Evolutionary conservation across 495 filamentous ascomycete genomes (phyloP).

Genomic region (Penicillium diatomitis): DNA sequence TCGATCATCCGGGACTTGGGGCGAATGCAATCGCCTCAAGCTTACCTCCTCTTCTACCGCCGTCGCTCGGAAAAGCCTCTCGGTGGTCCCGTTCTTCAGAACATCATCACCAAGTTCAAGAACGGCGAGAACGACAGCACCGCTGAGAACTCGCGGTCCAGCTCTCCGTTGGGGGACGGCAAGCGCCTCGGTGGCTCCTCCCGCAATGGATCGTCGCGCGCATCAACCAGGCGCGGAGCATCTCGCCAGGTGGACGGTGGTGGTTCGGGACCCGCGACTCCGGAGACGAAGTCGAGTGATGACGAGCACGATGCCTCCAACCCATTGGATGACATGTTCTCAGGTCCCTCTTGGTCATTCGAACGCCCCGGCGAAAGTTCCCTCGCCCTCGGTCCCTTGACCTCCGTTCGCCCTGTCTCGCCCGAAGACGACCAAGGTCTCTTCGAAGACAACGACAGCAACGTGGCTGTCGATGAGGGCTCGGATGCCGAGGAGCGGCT

Average conservation of each 20-base stretch:
- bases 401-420: neutral
- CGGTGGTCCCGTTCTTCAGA: conserved; percentile 65
- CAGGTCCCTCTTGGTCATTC: conserved; percentile 2
- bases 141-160: conserved; percentile 35
- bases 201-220: conserved; percentile 79
- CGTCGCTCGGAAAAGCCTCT: conserved; percentile 67
- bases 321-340: conserved; percentile 1
- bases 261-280: conserved; percentile 41
- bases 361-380: neutral
- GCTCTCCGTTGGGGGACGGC: conserved; percentile 68
- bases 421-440: conserved; percentile 23
- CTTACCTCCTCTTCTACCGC: conserved; percentile 94
- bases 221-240: conserved; percentile 65
- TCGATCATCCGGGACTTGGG: conserved; percentile 4
- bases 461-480: conserved; percentile 35
- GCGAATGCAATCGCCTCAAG: conserved; percentile 43
- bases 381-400: neutral
- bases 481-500: conserved; percentile 30
- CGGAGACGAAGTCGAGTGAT: conserved; percentile 22
- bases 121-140: conserved; percentile 32
- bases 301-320: conserved; percentile 10
- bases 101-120: conserved; percentile 51
- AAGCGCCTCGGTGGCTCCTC: conserved; percentile 78
- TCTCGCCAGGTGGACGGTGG: conserved; percentile 57
- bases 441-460: conserved; percentile 34